Evolutionary conservation across 148 eudicot species (phyloP).

Genomic region (Vaccinium macrocarpon): DNA sequence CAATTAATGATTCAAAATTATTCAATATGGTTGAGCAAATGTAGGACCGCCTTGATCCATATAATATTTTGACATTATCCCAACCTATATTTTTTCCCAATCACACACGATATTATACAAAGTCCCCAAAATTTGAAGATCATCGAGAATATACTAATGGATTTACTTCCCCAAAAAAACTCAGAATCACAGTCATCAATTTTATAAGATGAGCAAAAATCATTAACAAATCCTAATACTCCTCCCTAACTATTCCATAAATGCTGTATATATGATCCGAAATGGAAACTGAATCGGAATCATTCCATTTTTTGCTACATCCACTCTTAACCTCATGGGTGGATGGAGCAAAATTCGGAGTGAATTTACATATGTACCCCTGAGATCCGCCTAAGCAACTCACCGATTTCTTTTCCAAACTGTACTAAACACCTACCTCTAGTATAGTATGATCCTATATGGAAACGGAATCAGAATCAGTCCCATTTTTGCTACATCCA

Average conservation of each 20-base stretch:
- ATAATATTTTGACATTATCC: neutral
- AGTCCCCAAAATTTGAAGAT: neutral
- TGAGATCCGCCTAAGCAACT: conserved; percentile 27
- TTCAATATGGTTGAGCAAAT: neutral
- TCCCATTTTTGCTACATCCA: conserved; percentile 16
- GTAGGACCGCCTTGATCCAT: neutral
- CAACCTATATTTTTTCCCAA: neutral
- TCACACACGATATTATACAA: neutral
- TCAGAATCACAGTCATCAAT: neutral
- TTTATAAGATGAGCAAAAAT: too few species aligned
- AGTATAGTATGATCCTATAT: too few species aligned
- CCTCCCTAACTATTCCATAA: too few species aligned
- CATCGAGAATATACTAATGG: neutral
- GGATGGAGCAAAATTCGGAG: neutral
- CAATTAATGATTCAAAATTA: too few species aligned
- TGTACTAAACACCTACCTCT: neutral
- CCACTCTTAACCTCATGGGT: conserved; percentile 1
- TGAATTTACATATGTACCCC: conserved; percentile 38
- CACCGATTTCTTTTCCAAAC: conserved; percentile 42
- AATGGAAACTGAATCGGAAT: neutral
- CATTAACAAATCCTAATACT: neutral
- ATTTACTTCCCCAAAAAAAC: neutral
- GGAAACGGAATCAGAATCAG: neutral
- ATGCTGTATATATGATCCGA: too few species aligned
- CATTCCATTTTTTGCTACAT: conserved; percentile 14